Evolutionary conservation across 192 early-diverging fungal genomes (phyloP).

Genomic region (Coemansia sp.): DNA sequence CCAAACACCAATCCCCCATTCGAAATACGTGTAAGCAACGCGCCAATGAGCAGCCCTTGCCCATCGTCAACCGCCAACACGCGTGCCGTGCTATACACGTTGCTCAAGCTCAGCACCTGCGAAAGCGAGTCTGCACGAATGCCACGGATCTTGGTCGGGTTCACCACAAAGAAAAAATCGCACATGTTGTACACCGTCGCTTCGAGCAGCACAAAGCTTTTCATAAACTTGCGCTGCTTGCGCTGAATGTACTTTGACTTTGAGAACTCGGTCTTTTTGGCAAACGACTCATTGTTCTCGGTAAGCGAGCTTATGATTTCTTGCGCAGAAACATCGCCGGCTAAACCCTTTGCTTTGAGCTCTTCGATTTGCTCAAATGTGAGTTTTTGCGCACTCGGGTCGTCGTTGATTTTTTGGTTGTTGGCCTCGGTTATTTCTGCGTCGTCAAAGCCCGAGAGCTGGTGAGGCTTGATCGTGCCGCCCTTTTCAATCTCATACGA

Average conservation of each 20-base stretch:
- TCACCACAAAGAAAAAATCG: slow-evolving; percentile 75
- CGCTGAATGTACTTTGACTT: slow-evolving; percentile 93
- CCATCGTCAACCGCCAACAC: slow-evolving; percentile 88
- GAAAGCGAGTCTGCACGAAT: slow-evolving; percentile 86
- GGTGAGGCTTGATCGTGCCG: slow-evolving; percentile 42
- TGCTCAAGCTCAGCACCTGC: slow-evolving; percentile 81
- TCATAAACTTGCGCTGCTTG: slow-evolving; percentile 85
- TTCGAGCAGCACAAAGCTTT: slow-evolving; percentile 73
- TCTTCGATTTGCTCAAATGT: slow-evolving; percentile 78
- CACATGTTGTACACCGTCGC: slow-evolving; percentile 75
- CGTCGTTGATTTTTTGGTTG: slow-evolving; percentile 80
- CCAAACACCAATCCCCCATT: slow-evolving; percentile 66
- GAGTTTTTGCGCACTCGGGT: slow-evolving; percentile 73
- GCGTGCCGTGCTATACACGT: slow-evolving; percentile 71
- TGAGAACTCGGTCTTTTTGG: slow-evolving; percentile 91
- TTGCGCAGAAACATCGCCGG: slow-evolving; percentile 67
- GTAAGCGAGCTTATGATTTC: slow-evolving; percentile 79
- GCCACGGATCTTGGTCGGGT: slow-evolving; percentile 75
- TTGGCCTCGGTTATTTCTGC: slow-evolving; percentile 75
- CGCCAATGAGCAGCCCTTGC: slow-evolving; percentile 78
- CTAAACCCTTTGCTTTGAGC: slow-evolving; percentile 71
- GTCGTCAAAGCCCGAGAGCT: slow-evolving; percentile 37
- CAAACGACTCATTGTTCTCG: slow-evolving; percentile 81
- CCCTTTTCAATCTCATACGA: slow-evolving; percentile 79
- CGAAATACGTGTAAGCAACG: slow-evolving; percentile 79